Evolutionary conservation across 148 eudicot genomes (phyloP).

Genomic region (Dysphania ambrosioides): DNA sequence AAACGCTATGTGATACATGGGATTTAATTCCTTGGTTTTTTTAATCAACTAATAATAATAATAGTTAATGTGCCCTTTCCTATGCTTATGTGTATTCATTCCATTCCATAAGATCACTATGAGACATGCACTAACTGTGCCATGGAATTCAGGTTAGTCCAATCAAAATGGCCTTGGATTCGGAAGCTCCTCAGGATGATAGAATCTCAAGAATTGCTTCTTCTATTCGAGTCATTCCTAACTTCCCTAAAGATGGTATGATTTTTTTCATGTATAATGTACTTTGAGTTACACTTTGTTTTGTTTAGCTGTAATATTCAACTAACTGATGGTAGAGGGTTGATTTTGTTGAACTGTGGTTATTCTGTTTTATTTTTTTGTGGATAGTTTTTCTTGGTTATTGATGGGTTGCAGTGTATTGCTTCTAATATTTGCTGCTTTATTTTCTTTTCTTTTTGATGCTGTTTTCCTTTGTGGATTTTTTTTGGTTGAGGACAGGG

Average conservation of each 20-base stretch:
- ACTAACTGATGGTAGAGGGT: neutral
- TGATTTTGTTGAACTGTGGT: neutral
- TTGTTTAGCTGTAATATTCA: neutral
- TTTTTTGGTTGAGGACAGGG: slow-evolving; percentile 32
- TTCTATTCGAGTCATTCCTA: slow-evolving; percentile 75
- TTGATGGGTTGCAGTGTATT: no score
- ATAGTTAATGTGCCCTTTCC: no score
- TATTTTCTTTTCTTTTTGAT: no score
- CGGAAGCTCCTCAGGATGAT: slow-evolving; percentile 35
- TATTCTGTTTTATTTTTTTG: neutral
- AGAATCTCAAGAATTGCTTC: slow-evolving; percentile 61
- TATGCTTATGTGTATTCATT: no score
- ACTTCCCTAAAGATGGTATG: slow-evolving; percentile 89
- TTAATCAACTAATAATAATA: no score
- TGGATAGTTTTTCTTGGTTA: no score
- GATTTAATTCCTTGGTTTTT: no score
- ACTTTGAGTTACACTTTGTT: neutral
- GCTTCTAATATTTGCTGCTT: no score
- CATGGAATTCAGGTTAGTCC: neutral
- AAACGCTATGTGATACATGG: no score
- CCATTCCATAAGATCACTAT: no score
- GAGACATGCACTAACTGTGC: no score
- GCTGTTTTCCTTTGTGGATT: neutral
- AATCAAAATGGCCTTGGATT: slow-evolving; percentile 29
- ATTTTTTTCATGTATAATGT: neutral